These are phyloP conservation scores for Aspergillus diversus DNA, from an alignment of 495 filamentous ascomycete species.

Conservation along the genomic window DNA sequence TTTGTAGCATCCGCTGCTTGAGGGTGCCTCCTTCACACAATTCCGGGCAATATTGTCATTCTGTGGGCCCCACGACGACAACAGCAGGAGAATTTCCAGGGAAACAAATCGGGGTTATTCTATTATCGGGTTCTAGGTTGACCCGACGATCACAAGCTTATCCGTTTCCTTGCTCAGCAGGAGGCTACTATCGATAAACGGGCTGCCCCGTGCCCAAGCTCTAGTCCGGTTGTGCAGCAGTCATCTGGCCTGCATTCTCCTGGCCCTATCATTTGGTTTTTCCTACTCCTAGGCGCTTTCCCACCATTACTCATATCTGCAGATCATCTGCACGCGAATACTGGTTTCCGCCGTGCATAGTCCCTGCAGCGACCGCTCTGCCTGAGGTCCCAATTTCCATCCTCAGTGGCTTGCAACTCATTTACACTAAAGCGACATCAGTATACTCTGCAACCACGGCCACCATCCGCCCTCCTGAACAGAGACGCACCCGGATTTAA, in stretches of 20 bases:
- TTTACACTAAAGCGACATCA: conserved; percentile 23
- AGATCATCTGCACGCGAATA: conserved; percentile 62
- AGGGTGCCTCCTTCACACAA: conserved; percentile 2
- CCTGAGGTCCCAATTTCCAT: conserved; percentile 29
- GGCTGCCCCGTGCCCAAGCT: conserved; percentile 31
- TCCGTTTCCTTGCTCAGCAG: conserved; percentile 14
- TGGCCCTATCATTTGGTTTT: conserved; percentile 29
- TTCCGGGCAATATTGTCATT: not conserved
- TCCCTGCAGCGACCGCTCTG: conserved; percentile 45
- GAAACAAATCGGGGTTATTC: not conserved
- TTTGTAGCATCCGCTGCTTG: not conserved
- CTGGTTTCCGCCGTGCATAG: conserved; percentile 51
- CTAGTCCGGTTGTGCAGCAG: conserved; percentile 38
- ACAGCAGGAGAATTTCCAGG: not conserved
- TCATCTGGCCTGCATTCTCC: conserved; percentile 45
- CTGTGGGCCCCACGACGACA: not conserved
- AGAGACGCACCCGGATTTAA: not conserved
- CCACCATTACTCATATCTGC: conserved; percentile 39
- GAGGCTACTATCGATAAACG: conserved; percentile 19
- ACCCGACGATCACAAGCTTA: conserved; percentile 30
- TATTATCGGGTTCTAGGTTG: not conserved
- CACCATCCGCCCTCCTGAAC: not conserved
- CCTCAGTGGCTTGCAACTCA: conserved; percentile 19
- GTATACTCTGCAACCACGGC: conserved; percentile 31
- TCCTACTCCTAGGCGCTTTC: conserved; percentile 14